A percentile compares a stretch with the other conserved stretches of the same genome.
These are phyloP conservation scores for Russula foetens DNA, from an alignment of 768 basidiomycete species.

Conservation along the genomic window DNA sequence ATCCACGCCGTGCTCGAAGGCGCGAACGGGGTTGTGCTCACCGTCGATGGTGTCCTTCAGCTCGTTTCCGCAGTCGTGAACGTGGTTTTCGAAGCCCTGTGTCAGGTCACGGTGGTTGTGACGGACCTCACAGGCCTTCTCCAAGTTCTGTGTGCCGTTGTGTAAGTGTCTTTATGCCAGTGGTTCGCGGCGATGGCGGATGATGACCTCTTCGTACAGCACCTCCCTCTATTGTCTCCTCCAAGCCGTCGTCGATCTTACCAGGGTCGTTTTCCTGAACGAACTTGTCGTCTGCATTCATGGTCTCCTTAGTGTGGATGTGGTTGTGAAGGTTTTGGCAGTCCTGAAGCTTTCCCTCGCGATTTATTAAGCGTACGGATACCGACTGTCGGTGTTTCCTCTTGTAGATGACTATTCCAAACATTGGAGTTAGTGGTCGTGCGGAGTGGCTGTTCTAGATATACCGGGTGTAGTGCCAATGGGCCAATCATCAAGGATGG, in stretches of 20 bases:
- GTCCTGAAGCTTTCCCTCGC: neutral
- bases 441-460: neutral
- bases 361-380: no score
- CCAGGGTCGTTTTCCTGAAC: neutral
- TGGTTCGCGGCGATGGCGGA: neutral
- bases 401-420: neutral
- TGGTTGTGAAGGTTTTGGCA: neutral
- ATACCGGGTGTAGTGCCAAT: no score
- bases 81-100: neutral
- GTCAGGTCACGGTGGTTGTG: neutral
- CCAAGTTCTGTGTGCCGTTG: neutral
- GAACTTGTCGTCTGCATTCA: neutral
- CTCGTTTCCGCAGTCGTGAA: neutral
- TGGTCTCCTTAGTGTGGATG: no score
- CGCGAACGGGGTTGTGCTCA: conserved; percentile 22
- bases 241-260: neutral
- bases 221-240: neutral
- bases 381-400: neutral
- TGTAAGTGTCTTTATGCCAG: neutral
- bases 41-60: conserved; percentile 23
- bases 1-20: conserved; percentile 24
- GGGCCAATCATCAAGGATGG: no score
- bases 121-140: neutral
- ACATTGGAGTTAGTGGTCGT: neutral
- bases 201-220: neutral